Base-by-base conservation (phyloP, 768 basidiomycete species). In the Tricholoma hemisulphureum region DNA sequence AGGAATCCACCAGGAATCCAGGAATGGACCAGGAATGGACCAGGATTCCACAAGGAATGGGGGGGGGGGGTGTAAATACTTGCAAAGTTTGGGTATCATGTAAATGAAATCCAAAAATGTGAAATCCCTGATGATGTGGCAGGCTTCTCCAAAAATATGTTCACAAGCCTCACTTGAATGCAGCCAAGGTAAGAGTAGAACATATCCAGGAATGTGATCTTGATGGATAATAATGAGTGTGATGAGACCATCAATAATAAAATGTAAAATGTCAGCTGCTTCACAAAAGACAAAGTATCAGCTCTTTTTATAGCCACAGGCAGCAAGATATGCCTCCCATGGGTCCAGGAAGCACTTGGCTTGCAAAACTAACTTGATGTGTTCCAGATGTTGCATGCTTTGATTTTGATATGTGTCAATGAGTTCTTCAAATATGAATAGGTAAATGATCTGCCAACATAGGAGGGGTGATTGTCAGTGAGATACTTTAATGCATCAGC, bases 351-450 rank as follows among this genome's bases (percentile, higher is more conserved):
- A 77, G 53, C 62, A 75, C 1, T 49, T 57, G 1, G 72, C 67
- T 2, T 73, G 63, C 0, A 77, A 59, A 8, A 67, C 69, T 35
- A 77, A 61, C 32, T 67, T 58, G 14, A 73, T 52, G 1, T 71
- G 69, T 4, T 68, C 66, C 8, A 28, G 9, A 53, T 72, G 70
- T 4, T 45, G 4, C 2, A 76, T 66, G 6, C 37, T 18, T 0
- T 71, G 65, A 53, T 68, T 77, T 52, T 77, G 76, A 43, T 71
- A 75, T 1, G 75, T 73, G 57, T 78, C 74, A 16, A 72, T 52
- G 0, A 76, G 59, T 48, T 78, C 73, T 0, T n/a, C n/a, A n/a
- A n/a, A n/a, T n/a, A n/a, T 58, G 53, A 80, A 80, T 1, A 80
- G 68, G 57, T 73, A 81, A 2, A 74, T 62, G 13, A 68, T 65